These are phyloP conservation scores for Alternaria incomplexa DNA, from an alignment of 2,329 filamentous ascomycete species.

Conservation along the genomic window DNA sequence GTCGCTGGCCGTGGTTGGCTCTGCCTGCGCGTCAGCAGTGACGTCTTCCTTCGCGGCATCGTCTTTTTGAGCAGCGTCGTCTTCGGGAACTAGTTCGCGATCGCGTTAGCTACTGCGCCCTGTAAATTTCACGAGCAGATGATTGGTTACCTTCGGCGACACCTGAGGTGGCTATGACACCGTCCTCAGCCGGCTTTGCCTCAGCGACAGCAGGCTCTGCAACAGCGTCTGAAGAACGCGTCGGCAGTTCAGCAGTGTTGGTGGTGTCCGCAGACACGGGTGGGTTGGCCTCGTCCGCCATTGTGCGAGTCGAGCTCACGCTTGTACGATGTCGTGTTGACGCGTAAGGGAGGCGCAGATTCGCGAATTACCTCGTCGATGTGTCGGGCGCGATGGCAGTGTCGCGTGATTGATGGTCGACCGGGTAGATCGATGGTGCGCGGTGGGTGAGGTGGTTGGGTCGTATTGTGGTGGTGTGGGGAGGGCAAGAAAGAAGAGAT, in stretches of 20 bases:
- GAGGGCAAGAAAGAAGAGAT: constrained; percentile 31
- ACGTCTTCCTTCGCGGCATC: constrained; percentile 25
- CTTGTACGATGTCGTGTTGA: constrained; percentile 41
- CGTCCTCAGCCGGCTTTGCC: constrained; percentile 36
- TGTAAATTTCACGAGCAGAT: not conserved
- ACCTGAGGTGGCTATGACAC: constrained; percentile 35
- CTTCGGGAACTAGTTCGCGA: constrained; percentile 23
- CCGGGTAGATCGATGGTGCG: constrained; percentile 41
- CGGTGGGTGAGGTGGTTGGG: constrained; percentile 45
- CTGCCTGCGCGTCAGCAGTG: constrained; percentile 34
- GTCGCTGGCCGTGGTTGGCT: constrained; percentile 24
- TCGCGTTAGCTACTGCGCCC: constrained; percentile 24
- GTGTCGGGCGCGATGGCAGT: constrained; percentile 33
- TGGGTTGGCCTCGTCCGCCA: constrained; percentile 46
- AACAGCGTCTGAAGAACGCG: constrained; percentile 38
- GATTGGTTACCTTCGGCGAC: constrained; percentile 38
- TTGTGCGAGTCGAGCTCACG: constrained; percentile 41
- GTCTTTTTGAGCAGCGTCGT: constrained; percentile 26
- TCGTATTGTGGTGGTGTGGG: constrained; percentile 37
- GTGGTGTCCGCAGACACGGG: constrained; percentile 33
- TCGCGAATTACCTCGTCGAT: constrained; percentile 39
- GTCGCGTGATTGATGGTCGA: constrained; percentile 41
- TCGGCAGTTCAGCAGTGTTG: constrained; percentile 37
- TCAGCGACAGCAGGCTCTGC: constrained; percentile 36
- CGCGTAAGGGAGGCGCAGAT: constrained; percentile 41